A percentile compares a stretch with the other conserved stretches of the same genome.
Evolutionary conservation across 176 grass and related monocot species (phyloP).

Genomic region (Aegilops speltoides): DNA sequence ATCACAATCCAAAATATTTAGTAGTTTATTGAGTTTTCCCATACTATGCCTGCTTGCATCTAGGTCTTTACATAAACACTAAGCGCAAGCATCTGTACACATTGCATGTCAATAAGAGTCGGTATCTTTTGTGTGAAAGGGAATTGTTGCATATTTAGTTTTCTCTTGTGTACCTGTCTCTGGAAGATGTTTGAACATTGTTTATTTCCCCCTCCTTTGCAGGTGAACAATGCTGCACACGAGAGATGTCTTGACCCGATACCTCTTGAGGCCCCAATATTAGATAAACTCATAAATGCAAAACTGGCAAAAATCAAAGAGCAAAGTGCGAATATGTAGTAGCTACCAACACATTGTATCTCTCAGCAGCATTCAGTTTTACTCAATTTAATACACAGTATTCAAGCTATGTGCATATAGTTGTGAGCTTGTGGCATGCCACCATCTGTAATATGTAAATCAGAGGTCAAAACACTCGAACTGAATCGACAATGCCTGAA

Average conservation of each 20-base stretch:
- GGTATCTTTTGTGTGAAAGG: background rate
- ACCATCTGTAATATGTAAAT: constrained; percentile 33
- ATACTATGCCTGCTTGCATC: constrained; percentile 14
- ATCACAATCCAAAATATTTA: background rate
- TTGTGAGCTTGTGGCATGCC: constrained; percentile 1
- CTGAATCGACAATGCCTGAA: constrained; percentile 1
- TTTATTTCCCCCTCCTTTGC: constrained; percentile 27
- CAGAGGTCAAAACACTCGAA: background rate
- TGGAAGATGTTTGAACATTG: constrained; percentile 3
- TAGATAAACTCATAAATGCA: constrained; percentile 89
- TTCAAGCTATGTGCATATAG: constrained; percentile 24
- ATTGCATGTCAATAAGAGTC: background rate
- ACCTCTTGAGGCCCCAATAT: constrained; percentile 87
- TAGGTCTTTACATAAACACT: background rate
- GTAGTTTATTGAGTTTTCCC: constrained; percentile 4
- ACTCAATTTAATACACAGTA: constrained; percentile 13
- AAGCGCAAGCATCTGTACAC: background rate
- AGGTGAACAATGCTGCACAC: constrained; percentile 93
- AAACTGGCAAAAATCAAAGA: constrained; percentile 83
- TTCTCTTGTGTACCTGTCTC: background rate
- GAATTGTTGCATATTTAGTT: background rate
- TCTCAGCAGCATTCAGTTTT: background rate
- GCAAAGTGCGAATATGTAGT: constrained; percentile 42
- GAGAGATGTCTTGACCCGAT: constrained; percentile 97
- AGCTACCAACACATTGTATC: constrained; percentile 4